phyloP scores from a whole-genome alignment of 2,329 filamentous ascomycete species.

The Colletotrichum chlorophyti region DNA sequence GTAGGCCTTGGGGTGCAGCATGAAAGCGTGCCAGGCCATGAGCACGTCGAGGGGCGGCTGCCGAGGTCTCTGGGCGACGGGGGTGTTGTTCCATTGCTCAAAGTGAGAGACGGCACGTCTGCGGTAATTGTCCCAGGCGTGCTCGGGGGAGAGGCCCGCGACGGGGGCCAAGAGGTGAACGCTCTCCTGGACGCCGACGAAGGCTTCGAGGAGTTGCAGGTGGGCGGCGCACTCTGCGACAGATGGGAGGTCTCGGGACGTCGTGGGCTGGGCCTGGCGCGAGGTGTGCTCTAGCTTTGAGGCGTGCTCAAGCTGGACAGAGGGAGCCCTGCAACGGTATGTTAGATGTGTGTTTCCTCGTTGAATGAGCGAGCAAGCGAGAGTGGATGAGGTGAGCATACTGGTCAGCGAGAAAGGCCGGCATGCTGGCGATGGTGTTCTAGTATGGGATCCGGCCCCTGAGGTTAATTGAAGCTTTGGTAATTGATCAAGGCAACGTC shows the following conservation, averaged over 20 bases:
- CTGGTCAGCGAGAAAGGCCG: constrained; percentile 11
- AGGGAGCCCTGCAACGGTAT: background rate
- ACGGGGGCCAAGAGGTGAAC: constrained; percentile 29
- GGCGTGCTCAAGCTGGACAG: constrained; percentile 1
- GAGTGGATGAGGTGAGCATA: constrained; percentile 3
- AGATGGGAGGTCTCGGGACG: constrained; percentile 27
- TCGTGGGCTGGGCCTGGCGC: background rate
- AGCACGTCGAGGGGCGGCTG: constrained; percentile 39
- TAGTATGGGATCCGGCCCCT: background rate
- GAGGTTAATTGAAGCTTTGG: too few relatives aligned
- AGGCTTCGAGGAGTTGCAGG: constrained; percentile 64
- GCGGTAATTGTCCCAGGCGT: constrained; percentile 36
- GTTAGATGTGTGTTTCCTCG: background rate
- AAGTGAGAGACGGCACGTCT: constrained; percentile 37
- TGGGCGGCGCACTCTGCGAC: constrained; percentile 56
- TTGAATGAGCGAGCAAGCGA: background rate
- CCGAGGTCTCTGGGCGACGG: background rate
- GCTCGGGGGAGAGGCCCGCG: constrained; percentile 1
- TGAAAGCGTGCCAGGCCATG: constrained; percentile 45
- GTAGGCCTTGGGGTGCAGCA: constrained; percentile 40
- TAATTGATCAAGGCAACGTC: background rate
- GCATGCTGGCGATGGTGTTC: constrained; percentile 13
- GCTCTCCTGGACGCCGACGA: constrained; percentile 56
- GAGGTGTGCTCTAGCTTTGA: background rate
- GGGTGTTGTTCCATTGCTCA: constrained; percentile 15